Base-by-base conservation (phyloP, 208 protist species). In the Acanthamoeba healyi region DNA sequence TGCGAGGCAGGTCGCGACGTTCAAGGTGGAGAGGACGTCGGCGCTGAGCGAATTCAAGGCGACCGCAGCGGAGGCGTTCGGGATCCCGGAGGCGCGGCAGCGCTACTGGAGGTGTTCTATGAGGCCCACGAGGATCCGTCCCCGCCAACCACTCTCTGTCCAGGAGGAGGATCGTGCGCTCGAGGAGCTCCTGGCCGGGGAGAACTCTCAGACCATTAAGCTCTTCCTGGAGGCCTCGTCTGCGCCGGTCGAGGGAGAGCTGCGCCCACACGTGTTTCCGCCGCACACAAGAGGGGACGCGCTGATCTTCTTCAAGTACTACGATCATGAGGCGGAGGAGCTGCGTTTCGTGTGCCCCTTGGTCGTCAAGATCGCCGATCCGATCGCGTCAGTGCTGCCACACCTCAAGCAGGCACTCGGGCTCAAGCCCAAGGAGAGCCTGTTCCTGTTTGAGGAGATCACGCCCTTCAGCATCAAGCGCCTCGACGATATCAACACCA, bases 371-470 rank as follows among this genome's bases (percentile, higher is more conserved):
- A 0, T 2, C 14, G 14, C 94, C 46, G 70, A 95, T 51, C 72
- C 44, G 34, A 63, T 96, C 14, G 22, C 22, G n/a, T 54, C 84
- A 14, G 58, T 96, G 24, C 7, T 88, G 0, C 91, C 94, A 5
- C 38, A 86, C 24, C 86, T 95, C 44, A 63, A 82, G 29, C 29
- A 79, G 38, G 1, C 49, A 1, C 58, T 82, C 10, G 67, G 77
- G 14, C 54, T 95, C 17, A 1, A 70, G 65, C 90, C 63, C 74
- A 94, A 91, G 10, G 19, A 61, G 42, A 51, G 34, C 12, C 56
- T 51, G 34, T 32, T 91, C 12, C 14, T 44, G 56, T 54, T 49
- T 42, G 95, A 96, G 46, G 96, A 97, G 58, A 91, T 96, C 42
- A 95, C 96, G 65, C 15, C 77, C 24, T 29, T 12, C 26, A 90